A percentile compares a stretch with the other conserved stretches of the same genome.
phyloP scores from a whole-genome alignment of 805 yeast species.

The Barnettozyma sp. region DNA sequence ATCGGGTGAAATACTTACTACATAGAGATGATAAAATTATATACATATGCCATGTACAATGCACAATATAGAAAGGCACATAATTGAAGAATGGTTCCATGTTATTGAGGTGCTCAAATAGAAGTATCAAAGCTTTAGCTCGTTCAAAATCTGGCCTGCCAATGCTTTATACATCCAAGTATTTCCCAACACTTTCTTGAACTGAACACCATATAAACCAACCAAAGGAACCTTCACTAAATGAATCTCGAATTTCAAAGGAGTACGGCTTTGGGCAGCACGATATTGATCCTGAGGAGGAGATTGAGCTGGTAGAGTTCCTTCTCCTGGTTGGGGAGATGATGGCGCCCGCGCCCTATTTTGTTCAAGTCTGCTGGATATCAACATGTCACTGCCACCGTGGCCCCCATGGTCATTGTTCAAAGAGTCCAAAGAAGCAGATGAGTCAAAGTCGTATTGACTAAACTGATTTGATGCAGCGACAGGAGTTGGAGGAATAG shows the following conservation, averaged over 20 bases:
- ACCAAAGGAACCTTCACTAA: slow-evolving; percentile 89
- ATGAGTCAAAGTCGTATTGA: slow-evolving; percentile 32
- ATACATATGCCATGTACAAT: too few species aligned
- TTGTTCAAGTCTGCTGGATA: slow-evolving; percentile 54
- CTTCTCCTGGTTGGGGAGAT: too few species aligned
- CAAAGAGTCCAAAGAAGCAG: slow-evolving; percentile 55
- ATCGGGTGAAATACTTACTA: too few species aligned
- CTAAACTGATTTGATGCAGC: slow-evolving; percentile 32
- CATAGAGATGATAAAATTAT: too few species aligned
- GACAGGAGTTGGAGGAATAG: slow-evolving; percentile 50
- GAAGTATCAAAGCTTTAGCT: slow-evolving; percentile 19
- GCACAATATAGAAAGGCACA: too few species aligned
- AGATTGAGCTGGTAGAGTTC: too few species aligned
- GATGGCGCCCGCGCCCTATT: slow-evolving; percentile 19
- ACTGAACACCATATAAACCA: slow-evolving; percentile 88
- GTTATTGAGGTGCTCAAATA: background rate
- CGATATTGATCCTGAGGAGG: slow-evolving; percentile 2
- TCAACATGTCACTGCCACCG: slow-evolving; percentile 42
- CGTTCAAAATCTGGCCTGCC: slow-evolving; percentile 69
- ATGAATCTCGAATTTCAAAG: slow-evolving; percentile 83
- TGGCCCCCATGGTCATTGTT: slow-evolving; percentile 38
- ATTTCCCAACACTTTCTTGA: slow-evolving; percentile 87
- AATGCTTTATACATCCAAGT: slow-evolving; percentile 92
- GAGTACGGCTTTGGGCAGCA: slow-evolving; percentile 38
- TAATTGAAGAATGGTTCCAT: too few species aligned